A percentile compares a stretch with the other conserved stretches of the same genome.
Conservation (phyloP, 768 basidiomycete genomes). For the Cystofilobasidium macerans region DNA sequence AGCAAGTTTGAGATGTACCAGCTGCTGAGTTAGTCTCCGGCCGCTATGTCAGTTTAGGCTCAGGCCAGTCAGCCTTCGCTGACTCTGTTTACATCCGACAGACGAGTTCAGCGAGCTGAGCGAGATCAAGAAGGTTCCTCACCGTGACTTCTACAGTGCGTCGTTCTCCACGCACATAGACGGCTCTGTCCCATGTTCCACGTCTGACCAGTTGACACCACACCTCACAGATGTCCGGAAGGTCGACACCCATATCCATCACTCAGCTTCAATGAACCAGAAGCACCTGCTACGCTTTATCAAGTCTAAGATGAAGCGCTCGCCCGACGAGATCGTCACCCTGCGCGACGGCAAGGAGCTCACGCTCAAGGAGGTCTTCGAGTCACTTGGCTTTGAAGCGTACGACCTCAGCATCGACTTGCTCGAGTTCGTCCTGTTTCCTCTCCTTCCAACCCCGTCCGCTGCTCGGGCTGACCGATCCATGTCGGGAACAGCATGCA, state of each 20-base stretch:
- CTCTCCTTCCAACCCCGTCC: no score
- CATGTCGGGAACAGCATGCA: not conserved
- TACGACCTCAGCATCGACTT: slow-evolving; percentile 92
- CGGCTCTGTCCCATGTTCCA: not conserved
- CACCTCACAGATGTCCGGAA: slow-evolving; percentile 56
- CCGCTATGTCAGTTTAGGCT: not conserved
- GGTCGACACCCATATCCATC: slow-evolving; percentile 97
- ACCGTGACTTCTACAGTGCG: slow-evolving; percentile 81
- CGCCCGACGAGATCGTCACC: slow-evolving; percentile 80
- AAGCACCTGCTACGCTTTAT: slow-evolving; percentile 97
- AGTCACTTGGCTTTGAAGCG: slow-evolving; percentile 84
- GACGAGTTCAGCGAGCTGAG: slow-evolving; percentile 84
- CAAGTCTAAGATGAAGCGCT: slow-evolving; percentile 93
- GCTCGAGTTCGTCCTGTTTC: not conserved
- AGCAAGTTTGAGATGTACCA: slow-evolving; percentile 91
- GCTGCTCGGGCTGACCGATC: not conserved
- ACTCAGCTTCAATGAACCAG: slow-evolving; percentile 98
- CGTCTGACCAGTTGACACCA: not conserved
- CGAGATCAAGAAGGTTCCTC: slow-evolving; percentile 90
- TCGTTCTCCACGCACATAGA: not conserved
- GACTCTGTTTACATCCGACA: no score
- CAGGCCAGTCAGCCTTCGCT: no score
- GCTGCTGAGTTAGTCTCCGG: slow-evolving; percentile 46
- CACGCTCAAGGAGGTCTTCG: slow-evolving; percentile 86
- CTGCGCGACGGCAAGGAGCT: slow-evolving; percentile 83